Conservation (phyloP, 2,329 filamentous ascomycete species). For the Pseudogymnoascus sp. region DNA sequence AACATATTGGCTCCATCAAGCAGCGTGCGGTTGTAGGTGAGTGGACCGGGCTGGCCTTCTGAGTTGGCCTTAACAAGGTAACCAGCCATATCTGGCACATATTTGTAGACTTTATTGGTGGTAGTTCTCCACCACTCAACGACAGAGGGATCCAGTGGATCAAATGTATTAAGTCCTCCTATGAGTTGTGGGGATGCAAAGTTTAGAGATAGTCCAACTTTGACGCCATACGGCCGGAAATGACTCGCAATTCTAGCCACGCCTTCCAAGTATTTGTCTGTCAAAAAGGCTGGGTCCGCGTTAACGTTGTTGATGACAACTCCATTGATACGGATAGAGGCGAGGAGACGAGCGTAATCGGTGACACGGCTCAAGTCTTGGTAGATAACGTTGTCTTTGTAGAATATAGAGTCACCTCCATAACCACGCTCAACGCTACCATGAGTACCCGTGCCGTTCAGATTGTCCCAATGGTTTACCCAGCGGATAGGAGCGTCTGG, state of each 20-base stretch:
- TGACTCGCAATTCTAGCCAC: slow-evolving; percentile 56
- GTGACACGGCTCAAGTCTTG: slow-evolving; percentile 53
- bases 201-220: slow-evolving; percentile 60
- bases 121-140: slow-evolving; percentile 57
- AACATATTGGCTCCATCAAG: slow-evolving; percentile 65
- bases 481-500: slow-evolving; percentile 59
- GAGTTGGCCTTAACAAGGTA: slow-evolving; percentile 68
- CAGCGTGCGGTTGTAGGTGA: slow-evolving; percentile 64
- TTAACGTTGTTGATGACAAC: slow-evolving; percentile 69
- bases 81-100: slow-evolving; percentile 61
- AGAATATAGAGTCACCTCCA: slow-evolving; percentile 63
- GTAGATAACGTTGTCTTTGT: slow-evolving; percentile 49
- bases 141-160: slow-evolving; percentile 56
- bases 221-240: slow-evolving; percentile 62
- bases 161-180: slow-evolving; percentile 54
- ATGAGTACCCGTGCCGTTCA: slow-evolving; percentile 37
- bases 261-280: slow-evolving; percentile 51
- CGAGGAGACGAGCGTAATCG: slow-evolving; percentile 59
- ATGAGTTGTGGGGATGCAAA: slow-evolving; percentile 58
- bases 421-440: slow-evolving; percentile 64
- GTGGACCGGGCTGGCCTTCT: slow-evolving; percentile 63
- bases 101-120: slow-evolving; percentile 52
- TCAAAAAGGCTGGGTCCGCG: slow-evolving; percentile 54
- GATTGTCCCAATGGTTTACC: slow-evolving; percentile 70
- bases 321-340: slow-evolving; percentile 61